These are phyloP conservation scores for Moniliella sp. DNA, from an alignment of 1,284 basidiomycete genomes.

Conservation along the genomic window DNA sequence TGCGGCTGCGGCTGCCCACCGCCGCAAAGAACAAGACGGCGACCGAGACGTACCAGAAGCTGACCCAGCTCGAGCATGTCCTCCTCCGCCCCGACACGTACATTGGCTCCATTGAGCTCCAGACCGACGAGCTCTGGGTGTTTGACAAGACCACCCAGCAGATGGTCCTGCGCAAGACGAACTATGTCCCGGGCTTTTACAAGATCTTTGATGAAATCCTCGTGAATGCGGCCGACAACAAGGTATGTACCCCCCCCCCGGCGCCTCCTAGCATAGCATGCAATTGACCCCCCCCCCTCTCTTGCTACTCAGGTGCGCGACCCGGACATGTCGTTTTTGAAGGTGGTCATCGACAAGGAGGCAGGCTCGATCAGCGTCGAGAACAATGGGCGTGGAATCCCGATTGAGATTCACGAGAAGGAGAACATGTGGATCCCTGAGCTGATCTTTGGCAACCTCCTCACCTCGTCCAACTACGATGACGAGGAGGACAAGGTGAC, in stretches of 20 bases:
- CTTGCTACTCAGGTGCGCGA: conserved; percentile 38
- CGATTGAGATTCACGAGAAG: conserved; percentile 72
- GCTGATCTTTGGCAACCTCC: conserved; percentile 83
- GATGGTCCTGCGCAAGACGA: conserved; percentile 45
- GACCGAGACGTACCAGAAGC: conserved; percentile 79
- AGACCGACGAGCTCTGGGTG: conserved; percentile 30
- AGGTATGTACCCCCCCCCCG: conserved; percentile 38
- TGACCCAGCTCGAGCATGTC: conserved; percentile 88
- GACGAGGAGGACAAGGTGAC: conserved; percentile 97
- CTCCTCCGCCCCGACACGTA: conserved; percentile 91
- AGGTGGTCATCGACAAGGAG: conserved; percentile 53
- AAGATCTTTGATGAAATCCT: conserved; percentile 99
- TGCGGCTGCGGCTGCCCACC: no score
- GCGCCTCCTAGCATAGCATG: not conserved
- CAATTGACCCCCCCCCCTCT: conserved; percentile 1
- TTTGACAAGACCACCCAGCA: conserved; percentile 20
- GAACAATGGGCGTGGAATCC: conserved; percentile 92
- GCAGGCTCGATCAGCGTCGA: conserved; percentile 68
- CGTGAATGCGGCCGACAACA: conserved; percentile 97
- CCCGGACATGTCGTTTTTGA: conserved; percentile 26
- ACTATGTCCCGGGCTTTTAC: conserved; percentile 91
- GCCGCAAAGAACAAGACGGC: conserved; percentile 60
- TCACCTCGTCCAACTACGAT: conserved; percentile 93
- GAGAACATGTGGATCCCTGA: conserved; percentile 93
- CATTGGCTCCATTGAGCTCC: conserved; percentile 43